Percentiles rank a stretch among this genome's conserved stretches.
These are phyloP conservation scores for Pseudopyrenochaeta lycopersici DNA, from an alignment of 2,329 filamentous ascomycete species.

Conservation along the genomic window DNA sequence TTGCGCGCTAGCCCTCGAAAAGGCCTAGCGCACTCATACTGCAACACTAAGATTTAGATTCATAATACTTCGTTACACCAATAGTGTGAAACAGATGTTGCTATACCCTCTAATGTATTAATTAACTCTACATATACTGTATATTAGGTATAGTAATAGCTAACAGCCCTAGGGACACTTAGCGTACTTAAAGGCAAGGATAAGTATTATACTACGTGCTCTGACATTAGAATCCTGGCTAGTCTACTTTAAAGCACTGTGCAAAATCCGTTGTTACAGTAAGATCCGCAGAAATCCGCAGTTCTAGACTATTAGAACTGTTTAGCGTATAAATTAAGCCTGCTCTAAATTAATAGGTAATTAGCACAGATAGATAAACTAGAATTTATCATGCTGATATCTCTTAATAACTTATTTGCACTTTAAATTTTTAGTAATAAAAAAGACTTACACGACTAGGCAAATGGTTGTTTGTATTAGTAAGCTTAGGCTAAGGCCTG, in stretches of 20 bases:
- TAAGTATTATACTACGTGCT: slow-evolving; percentile 5
- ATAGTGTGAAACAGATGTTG: slow-evolving; percentile 10
- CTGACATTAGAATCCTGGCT: not conserved
- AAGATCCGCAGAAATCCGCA: slow-evolving; percentile 16
- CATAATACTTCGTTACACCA: no score
- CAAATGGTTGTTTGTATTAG: not conserved
- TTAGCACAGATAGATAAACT: not conserved
- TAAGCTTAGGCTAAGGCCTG: not conserved
- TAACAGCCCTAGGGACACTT: slow-evolving; percentile 7
- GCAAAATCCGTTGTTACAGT: slow-evolving; percentile 9
- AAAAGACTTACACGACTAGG: not conserved
- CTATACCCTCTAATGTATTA: slow-evolving; percentile 11
- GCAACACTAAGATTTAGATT: no score
- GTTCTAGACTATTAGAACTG: slow-evolving; percentile 10
- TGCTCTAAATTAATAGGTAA: slow-evolving; percentile 2
- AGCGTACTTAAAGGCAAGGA: slow-evolving; percentile 4
- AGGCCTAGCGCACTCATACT: no score
- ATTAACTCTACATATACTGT: slow-evolving; percentile 11
- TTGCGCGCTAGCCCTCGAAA: no score
- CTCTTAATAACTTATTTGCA: not conserved
- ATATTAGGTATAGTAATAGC: slow-evolving; percentile 9
- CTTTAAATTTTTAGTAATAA: not conserved
- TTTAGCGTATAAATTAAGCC: slow-evolving; percentile 11
- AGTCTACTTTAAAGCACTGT: slow-evolving; percentile 10
- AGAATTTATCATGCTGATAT: not conserved